Evolutionary conservation across 2,329 filamentous ascomycete species (phyloP).

Genomic region (Raffaelea ambrosiae): DNA sequence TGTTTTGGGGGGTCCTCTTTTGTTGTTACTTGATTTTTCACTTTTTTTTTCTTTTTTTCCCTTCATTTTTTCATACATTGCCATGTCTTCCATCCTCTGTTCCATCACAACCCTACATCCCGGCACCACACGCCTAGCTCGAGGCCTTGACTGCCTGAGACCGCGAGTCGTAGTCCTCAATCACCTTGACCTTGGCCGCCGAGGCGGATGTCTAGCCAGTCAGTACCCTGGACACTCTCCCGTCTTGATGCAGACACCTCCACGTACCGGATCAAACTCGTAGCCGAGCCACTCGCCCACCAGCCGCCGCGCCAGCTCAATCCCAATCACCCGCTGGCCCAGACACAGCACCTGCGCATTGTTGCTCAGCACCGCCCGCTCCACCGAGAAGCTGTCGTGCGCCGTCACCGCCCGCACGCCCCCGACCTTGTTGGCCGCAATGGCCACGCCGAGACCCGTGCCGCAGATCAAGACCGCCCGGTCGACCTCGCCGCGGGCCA

Average conservation of each 20-base stretch:
- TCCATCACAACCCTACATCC: no score
- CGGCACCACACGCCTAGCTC: no score
- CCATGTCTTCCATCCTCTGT: no score
- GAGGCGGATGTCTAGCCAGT: conserved; percentile 39
- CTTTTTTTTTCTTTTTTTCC: no score
- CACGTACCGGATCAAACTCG: conserved; percentile 69
- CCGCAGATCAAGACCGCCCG: conserved; percentile 78
- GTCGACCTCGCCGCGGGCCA: conserved; percentile 12
- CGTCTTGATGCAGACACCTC: conserved; percentile 76
- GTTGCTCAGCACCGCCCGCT: conserved; percentile 73
- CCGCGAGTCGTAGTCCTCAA: conserved; percentile 23
- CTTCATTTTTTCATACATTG: no score
- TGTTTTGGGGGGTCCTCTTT: no score
- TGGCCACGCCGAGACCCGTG: conserved; percentile 79
- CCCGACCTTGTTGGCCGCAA: conserved; percentile 80
- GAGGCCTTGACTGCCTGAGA: no score
- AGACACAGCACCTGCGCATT: conserved; percentile 83
- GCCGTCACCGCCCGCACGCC: conserved; percentile 86
- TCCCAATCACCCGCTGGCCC: conserved; percentile 72
- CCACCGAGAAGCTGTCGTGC: conserved; percentile 78
- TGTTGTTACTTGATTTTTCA: no score
- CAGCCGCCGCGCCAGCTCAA: conserved; percentile 70
- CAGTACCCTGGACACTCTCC: conserved; percentile 79
- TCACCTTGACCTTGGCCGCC: conserved; percentile 40
- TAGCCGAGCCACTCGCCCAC: conserved; percentile 81